A percentile compares a stretch with the other conserved stretches of the same genome.
Evolutionary conservation across 106 monocot species (phyloP).

Genomic region (Phalaenopsis equestris): DNA sequence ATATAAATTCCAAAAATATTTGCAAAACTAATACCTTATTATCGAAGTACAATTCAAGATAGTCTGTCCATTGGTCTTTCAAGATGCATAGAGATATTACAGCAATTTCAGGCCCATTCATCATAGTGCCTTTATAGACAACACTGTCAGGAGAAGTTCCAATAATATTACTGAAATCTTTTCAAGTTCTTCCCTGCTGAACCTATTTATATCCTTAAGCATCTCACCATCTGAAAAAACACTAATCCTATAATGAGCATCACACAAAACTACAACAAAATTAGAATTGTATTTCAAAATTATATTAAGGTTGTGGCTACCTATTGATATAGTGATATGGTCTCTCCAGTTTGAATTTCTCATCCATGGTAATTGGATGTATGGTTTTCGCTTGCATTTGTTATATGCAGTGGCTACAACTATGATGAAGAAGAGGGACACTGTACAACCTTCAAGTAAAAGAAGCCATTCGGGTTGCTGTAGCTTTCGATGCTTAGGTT

Average conservation of each 20-base stretch:
- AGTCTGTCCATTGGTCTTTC: conserved; percentile 58
- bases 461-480: conserved; percentile 62
- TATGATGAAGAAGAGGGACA: conserved; percentile 36
- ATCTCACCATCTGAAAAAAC: conserved; percentile 49
- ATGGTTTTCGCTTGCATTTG: conserved; percentile 31
- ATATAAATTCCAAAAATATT: not conserved
- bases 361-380: conserved; percentile 39
- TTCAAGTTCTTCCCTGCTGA: conserved; percentile 84
- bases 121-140: conserved; percentile 85
- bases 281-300: not conserved
- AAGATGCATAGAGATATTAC: conserved; percentile 64
- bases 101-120: conserved; percentile 82
- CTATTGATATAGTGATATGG: conserved; percentile 36
- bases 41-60: conserved; percentile 67
- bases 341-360: conserved; percentile 31
- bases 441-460: conserved; percentile 68
- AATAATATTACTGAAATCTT: conserved; percentile 99
- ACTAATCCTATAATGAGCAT: not conserved
- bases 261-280: not conserved
- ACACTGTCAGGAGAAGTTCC: conserved; percentile 62
- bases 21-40: conserved; percentile 37
- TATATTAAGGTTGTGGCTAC: conserved; percentile 19
- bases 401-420: conserved; percentile 23
- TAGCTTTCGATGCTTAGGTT: conserved; percentile 14
- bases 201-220: conserved; percentile 48